Evolutionary conservation across 768 basidiomycete genomes (phyloP).

Genomic region (Lactifluus volemus): DNA sequence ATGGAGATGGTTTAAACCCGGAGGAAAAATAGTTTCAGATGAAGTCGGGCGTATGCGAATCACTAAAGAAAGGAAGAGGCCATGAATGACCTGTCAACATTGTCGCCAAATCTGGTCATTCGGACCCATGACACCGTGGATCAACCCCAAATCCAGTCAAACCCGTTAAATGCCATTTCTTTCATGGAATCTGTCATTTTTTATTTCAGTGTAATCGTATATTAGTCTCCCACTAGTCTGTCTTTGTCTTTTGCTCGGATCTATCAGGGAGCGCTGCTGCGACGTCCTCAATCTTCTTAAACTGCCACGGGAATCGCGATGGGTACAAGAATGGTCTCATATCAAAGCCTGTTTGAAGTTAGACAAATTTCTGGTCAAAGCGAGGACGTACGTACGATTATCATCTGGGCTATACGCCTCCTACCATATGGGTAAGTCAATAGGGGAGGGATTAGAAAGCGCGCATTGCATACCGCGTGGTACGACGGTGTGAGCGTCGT

Average conservation of each 20-base stretch:
- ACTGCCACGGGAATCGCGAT: slow-evolving; percentile 93
- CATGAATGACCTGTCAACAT: no score
- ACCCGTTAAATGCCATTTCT: no score
- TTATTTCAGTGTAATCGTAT: no score
- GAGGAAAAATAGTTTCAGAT: no score
- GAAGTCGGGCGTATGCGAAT: no score
- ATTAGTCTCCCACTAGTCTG: background rate
- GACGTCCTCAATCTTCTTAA: slow-evolving; percentile 86
- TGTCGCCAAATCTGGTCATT: no score
- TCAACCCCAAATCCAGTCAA: no score
- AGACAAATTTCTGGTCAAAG: background rate
- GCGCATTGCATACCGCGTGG: slow-evolving; percentile 61
- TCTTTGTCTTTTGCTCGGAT: slow-evolving; percentile 30
- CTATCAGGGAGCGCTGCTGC: slow-evolving; percentile 70
- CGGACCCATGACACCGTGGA: no score
- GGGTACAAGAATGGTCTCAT: slow-evolving; percentile 95
- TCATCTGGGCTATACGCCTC: slow-evolving; percentile 96
- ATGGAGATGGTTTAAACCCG: no score
- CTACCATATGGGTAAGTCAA: slow-evolving; percentile 30
- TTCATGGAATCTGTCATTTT: background rate
- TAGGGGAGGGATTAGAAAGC: background rate
- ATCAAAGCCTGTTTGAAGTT: slow-evolving; percentile 64
- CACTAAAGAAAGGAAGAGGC: no score
- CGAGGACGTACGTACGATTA: slow-evolving; percentile 74
- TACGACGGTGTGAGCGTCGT: slow-evolving; percentile 91